A percentile compares a stretch with the other conserved stretches of the same genome.
phyloP scores from a whole-genome alignment of 495 filamentous ascomycete species.

The Polyplosphaeria fusca region DNA sequence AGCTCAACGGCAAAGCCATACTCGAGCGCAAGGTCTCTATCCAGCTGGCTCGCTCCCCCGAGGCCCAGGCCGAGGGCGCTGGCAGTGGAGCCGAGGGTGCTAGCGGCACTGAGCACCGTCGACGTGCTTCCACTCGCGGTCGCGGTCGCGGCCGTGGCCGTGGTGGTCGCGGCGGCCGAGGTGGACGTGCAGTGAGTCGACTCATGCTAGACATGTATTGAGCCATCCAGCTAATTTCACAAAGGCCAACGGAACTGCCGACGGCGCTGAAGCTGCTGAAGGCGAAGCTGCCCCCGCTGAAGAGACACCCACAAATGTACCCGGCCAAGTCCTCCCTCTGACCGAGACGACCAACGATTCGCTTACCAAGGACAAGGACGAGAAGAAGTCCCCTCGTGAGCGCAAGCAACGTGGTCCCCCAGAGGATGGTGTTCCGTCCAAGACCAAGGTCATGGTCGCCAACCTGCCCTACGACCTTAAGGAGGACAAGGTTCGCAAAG shows the following conservation, averaged over 20 bases:
- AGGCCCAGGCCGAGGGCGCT: slow-evolving; percentile 67
- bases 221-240: too few relatives aligned
- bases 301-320: slow-evolving; percentile 52
- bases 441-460: slow-evolving; percentile 99
- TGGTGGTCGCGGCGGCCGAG: slow-evolving; percentile 76
- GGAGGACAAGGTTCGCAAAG: slow-evolving; percentile 76
- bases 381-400: slow-evolving; percentile 50
- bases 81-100: slow-evolving; percentile 60
- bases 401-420: slow-evolving; percentile 86
- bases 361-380: slow-evolving; percentile 50
- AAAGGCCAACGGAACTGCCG: slow-evolving; percentile 32
- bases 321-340: slow-evolving; percentile 53
- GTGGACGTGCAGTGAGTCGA: slow-evolving; percentile 68
- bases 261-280: slow-evolving; percentile 33
- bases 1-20: slow-evolving; percentile 95
- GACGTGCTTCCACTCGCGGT: slow-evolving; percentile 42
- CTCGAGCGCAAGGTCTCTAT: slow-evolving; percentile 98
- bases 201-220: neutral
- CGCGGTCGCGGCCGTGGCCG: slow-evolving; percentile 56
- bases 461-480: slow-evolving; percentile 97
- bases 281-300: slow-evolving; percentile 40
- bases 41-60: slow-evolving; percentile 95
- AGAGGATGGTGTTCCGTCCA: slow-evolving; percentile 95
- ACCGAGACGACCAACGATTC: slow-evolving; percentile 61
- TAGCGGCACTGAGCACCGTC: slow-evolving; percentile 59